Base-by-base conservation (phyloP, 2,329 filamentous ascomycete species). In the Taxawa tesnikishii region DNA sequence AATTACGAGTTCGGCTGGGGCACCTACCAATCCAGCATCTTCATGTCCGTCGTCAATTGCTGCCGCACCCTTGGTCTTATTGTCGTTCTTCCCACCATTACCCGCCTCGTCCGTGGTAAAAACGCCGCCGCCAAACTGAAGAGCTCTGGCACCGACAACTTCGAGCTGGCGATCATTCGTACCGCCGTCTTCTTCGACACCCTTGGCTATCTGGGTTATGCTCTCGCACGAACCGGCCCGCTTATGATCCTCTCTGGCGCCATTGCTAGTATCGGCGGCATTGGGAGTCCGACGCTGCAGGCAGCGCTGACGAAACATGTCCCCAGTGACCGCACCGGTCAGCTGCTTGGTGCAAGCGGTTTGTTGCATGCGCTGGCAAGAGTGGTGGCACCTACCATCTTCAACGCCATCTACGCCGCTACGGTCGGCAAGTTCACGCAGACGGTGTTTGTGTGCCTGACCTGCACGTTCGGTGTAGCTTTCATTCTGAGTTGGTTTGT, bases 251-350 rank as follows among this genome's bases (percentile, higher is more conserved):
- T 74, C 1, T 79, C 76, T 12, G 88, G 83, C 29, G 63, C 83
- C 27, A 46, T 87, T 12, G 79, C 83, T 2, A 70, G 83, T 0
- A 59, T 92, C 24, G 88, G 88, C 15, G 87, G 87, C 1, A 76
- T 96, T 28, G 87, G 80, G 1, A 79, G 79, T 21, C 87, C 90
- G 1, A 90, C 83, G 0, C 66, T 93, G 30, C 84, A 93, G 49
- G 79, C 82, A 2, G 72, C 80, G 1, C 62, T 94, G 31, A 94
- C 85, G 13, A 96, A 94, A 52, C 90, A 96, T 53, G 79, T 96
- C 0, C 83, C 87, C 0, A 67, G 75, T 1, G 81, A 90, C 41
- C 72, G 73, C 28, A 79, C 90, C 0, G 90, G 90, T 0, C 77
- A 90, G 52, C 63, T 96, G n/a, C 68, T 98, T 0, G 90, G 90